A percentile compares a stretch with the other conserved stretches of the same genome.
phyloP scores from a whole-genome alignment of 2,329 filamentous ascomycete genomes.

The Xylariaceae sp. region DNA sequence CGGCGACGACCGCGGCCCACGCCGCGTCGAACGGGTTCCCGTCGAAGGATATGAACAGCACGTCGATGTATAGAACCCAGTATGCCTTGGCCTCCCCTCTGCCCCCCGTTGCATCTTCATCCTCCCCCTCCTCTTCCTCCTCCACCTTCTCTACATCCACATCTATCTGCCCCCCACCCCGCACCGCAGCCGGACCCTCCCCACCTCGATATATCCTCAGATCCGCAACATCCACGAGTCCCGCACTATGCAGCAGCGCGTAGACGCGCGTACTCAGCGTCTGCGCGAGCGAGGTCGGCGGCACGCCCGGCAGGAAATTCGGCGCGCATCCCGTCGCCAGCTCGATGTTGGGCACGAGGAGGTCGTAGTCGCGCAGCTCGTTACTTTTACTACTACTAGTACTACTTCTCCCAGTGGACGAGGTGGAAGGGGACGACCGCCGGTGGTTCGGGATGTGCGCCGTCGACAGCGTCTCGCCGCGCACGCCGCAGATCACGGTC shows the following conservation, averaged over 20 bases:
- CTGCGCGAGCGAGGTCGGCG: slow-evolving; percentile 80
- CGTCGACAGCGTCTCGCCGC: slow-evolving; percentile 79
- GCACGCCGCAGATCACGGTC: slow-evolving; percentile 90
- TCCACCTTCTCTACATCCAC: too few species aligned
- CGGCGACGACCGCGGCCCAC: slow-evolving; percentile 82
- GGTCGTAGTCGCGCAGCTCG: slow-evolving; percentile 64
- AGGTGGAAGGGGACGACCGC: slow-evolving; percentile 42
- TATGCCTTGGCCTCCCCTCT: slow-evolving; percentile 71
- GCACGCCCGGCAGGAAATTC: slow-evolving; percentile 79
- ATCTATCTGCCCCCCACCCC: too few species aligned
- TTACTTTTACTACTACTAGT: slow-evolving; percentile 8
- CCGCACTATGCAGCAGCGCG: slow-evolving; percentile 72
- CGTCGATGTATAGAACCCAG: slow-evolving; percentile 93
- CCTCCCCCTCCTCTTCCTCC: slow-evolving; percentile 31
- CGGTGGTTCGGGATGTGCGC: slow-evolving; percentile 72
- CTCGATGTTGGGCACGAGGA: slow-evolving; percentile 93
- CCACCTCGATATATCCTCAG: slow-evolving; percentile 76
- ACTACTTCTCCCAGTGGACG: slow-evolving; percentile 38
- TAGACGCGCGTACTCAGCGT: slow-evolving; percentile 80
- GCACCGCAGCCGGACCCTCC: too few species aligned
- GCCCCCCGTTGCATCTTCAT: slow-evolving; percentile 32
- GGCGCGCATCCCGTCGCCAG: slow-evolving; percentile 89
- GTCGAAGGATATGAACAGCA: slow-evolving; percentile 92
- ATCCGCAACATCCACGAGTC: slow-evolving; percentile 66
- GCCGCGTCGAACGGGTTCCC: slow-evolving; percentile 91